Evolutionary conservation across 78 protist species (phyloP), one percentile per base, ranked within the genome.

Genomic region (Dictyostelium brefeldianum): DNA sequence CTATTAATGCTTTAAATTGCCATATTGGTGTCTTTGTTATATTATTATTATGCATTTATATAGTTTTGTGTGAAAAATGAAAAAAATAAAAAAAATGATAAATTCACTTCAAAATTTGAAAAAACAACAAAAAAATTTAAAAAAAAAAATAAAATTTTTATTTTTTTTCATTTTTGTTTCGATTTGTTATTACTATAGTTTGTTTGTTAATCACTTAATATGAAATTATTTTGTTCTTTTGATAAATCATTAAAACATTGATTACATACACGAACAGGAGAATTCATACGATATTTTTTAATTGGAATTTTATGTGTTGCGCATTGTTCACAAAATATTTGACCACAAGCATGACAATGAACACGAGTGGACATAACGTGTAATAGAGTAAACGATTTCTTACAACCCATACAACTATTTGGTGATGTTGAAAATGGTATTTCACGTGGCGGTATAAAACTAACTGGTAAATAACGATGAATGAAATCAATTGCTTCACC

Each of bases 1-100:
- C 78, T 53, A 80, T 80, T 43, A 25, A 83, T 29, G 89, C 85
- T 81, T 71, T 90, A 53, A 81, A 90, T 78, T 90, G 95, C 95
- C 89, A 89, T 18, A 80, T 48, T 11, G 92, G 81, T 41, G 92
- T 85, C 29, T 59, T 85, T 75, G 71, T 79, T 43, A 67, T 67
- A 29, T 67, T 64, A 57, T 22, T 5, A 11, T 0, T 62, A 12
- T 62, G 12, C 27, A 25, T 20, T 5, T 22, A 6, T 62, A 62
- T 62, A n/a, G 43, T 36, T 1, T 36, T 36, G 43, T n/a, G 57
- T 1, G 1, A 51, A 51, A 57, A 57, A 57, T 57, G 65, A 57
- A 51, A 51, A 51, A 57, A 57, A n/a, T 57, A n/a, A 15, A 18
- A 57, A 57, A 57, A 57, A 57, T 11, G 1, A 18, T 15, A 57